Conservation (phyloP, 495 filamentous ascomycete species). For the Neurospora discreta region DNA sequence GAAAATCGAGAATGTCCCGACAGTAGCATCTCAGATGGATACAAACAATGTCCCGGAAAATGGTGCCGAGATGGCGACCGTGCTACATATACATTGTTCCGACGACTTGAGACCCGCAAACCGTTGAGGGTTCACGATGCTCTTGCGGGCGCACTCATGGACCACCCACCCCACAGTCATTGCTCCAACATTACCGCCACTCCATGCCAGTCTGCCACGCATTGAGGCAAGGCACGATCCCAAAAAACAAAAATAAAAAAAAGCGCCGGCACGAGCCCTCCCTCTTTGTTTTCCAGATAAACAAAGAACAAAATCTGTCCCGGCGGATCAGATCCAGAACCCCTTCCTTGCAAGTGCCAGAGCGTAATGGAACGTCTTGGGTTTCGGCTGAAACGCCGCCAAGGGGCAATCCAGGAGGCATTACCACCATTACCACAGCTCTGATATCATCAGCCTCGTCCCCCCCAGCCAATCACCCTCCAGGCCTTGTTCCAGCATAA, state of each 20-base stretch:
- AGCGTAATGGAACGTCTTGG: conserved; percentile 18
- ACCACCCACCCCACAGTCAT: not conserved
- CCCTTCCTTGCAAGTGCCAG: not conserved
- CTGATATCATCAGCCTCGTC: conserved; percentile 22
- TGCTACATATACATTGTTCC: not conserved
- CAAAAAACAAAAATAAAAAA: no score
- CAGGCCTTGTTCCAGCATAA: conserved; percentile 14
- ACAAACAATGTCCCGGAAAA: not conserved
- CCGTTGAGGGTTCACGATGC: not conserved
- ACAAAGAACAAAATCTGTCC: not conserved
- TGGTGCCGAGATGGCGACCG: not conserved
- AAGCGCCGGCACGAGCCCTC: no score
- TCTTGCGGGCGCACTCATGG: not conserved
- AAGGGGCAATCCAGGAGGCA: conserved; percentile 9
- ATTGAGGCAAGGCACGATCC: no score
- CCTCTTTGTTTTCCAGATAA: no score
- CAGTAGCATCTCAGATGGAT: not conserved
- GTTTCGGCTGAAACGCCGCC: conserved; percentile 30
- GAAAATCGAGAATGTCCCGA: not conserved
- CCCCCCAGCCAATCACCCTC: conserved; percentile 12
- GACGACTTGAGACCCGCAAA: not conserved
- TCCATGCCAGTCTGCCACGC: no score
- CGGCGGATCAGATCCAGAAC: not conserved
- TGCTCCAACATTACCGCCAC: no score
- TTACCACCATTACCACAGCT: conserved; percentile 3